Percentiles rank a stretch among this genome's conserved stretches.
These are phyloP conservation scores for Entamoeba histolytica DNA, from an alignment of 208 protist genomes.

Conservation along the genomic window DNA sequence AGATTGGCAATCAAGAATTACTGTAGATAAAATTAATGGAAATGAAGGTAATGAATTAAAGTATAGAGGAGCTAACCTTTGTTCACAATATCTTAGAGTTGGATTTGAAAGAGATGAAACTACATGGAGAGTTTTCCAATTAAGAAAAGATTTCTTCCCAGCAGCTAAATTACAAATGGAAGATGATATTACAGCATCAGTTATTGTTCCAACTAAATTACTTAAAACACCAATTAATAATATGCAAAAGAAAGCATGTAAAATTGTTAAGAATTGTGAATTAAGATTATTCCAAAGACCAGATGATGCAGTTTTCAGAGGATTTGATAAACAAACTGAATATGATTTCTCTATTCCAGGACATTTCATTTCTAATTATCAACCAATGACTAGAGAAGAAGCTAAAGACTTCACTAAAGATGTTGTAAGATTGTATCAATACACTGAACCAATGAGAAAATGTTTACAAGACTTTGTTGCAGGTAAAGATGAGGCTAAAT, in stretches of 20 bases:
- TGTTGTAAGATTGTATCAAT: slow-evolving; percentile 22
- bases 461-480: neutral
- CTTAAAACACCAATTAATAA: neutral
- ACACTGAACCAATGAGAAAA: slow-evolving; percentile 21
- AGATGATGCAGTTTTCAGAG: slow-evolving; percentile 29
- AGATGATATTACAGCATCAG: slow-evolving; percentile 31
- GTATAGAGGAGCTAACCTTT: slow-evolving; percentile 1
- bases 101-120: slow-evolving; percentile 3
- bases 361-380: neutral
- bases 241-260: neutral
- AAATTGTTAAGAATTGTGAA: slow-evolving; percentile 28
- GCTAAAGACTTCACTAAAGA: neutral
- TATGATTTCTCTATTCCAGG: neutral
- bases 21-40: slow-evolving; percentile 28
- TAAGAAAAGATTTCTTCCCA: slow-evolving; percentile 31
- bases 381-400: neutral
- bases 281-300: slow-evolving; percentile 35
- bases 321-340: slow-evolving; percentile 20
- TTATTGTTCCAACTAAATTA: slow-evolving; percentile 13
- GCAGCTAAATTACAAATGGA: slow-evolving; percentile 27
- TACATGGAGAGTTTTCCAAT: slow-evolving; percentile 24
- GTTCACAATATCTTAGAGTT: slow-evolving; percentile 20
- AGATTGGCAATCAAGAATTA: slow-evolving; percentile 16
- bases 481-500: neutral
- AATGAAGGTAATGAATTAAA: slow-evolving; percentile 22